Evolutionary conservation across 78 protist species (phyloP).

Genomic region (Pelomyxa schiedti): DNA sequence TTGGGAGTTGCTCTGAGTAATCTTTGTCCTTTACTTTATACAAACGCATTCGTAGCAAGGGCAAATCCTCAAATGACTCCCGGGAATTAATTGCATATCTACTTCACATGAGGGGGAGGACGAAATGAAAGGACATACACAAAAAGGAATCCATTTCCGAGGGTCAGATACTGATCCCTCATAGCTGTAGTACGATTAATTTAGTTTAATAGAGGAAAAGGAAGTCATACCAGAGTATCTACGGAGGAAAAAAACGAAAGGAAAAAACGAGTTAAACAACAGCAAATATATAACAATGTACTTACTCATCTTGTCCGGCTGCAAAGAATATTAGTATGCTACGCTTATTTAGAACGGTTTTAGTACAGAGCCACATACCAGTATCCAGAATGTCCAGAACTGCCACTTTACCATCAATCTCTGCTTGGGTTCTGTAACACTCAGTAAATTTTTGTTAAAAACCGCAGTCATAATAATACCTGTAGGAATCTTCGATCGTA

Average conservation of each 20-base stretch:
- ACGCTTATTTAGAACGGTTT: no score
- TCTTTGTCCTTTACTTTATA: neutral
- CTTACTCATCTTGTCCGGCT: neutral
- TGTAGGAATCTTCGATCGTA: neutral
- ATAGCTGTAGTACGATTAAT: no score
- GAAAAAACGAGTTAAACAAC: no score
- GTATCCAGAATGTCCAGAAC: neutral
- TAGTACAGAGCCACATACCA: no score
- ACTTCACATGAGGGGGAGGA: no score
- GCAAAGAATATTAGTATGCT: no score
- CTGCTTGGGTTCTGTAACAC: neutral
- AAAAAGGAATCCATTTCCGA: neutral
- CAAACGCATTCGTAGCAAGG: neutral
- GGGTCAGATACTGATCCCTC: neutral
- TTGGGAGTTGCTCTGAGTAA: neutral
- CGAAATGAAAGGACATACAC: no score
- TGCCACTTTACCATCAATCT: neutral
- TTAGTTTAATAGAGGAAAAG: no score
- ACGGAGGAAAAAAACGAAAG: no score
- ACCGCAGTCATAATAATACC: no score
- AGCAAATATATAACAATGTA: neutral
- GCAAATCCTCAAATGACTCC: neutral
- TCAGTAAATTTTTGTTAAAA: no score
- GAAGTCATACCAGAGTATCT: no score
- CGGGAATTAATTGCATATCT: neutral